Conservation (phyloP, 257 asterid species). For the Scutellaria galericulata region DNA sequence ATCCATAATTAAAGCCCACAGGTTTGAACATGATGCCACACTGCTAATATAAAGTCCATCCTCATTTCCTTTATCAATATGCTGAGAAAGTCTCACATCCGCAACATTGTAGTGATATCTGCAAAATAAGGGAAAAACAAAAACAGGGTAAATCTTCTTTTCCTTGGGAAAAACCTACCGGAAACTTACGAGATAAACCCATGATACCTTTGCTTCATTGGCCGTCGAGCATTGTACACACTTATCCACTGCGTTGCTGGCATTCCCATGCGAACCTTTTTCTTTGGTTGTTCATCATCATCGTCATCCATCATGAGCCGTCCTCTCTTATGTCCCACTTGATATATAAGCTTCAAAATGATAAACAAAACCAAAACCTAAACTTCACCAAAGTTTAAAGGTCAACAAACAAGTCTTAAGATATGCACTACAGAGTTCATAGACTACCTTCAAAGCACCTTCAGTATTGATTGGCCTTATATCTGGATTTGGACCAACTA, state of each 20-base stretch:
- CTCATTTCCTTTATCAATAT: slow-evolving; percentile 72
- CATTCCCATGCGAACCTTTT: slow-evolving; percentile 69
- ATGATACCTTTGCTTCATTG: slow-evolving; percentile 69
- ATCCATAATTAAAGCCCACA: slow-evolving; percentile 86
- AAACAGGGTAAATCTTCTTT: background rate
- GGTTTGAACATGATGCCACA: slow-evolving; percentile 64
- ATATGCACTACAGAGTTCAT: slow-evolving; percentile 6
- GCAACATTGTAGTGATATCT: slow-evolving; percentile 85
- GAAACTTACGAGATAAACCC: slow-evolving; percentile 1
- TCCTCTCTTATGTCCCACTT: slow-evolving; percentile 71
- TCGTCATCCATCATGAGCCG: slow-evolving; percentile 52
- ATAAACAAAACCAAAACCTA: background rate
- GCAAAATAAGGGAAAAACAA: slow-evolving; percentile 1
- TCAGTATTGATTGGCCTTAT: slow-evolving; percentile 71
- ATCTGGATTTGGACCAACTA: slow-evolving; percentile 66
- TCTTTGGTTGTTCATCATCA: slow-evolving; percentile 67
- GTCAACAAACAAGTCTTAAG: slow-evolving; percentile 22
- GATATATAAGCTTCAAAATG: slow-evolving; percentile 49
- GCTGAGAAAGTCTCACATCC: slow-evolving; percentile 63
- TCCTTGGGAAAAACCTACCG: background rate
- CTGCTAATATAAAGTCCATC: slow-evolving; percentile 73
- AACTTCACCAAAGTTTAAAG: slow-evolving; percentile 26
- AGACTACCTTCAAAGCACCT: slow-evolving; percentile 68
- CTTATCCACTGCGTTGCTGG: slow-evolving; percentile 78
- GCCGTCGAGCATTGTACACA: slow-evolving; percentile 64